Base-by-base conservation (phyloP, 148 eudicot species). In the Heliosperma pusillum region DNA sequence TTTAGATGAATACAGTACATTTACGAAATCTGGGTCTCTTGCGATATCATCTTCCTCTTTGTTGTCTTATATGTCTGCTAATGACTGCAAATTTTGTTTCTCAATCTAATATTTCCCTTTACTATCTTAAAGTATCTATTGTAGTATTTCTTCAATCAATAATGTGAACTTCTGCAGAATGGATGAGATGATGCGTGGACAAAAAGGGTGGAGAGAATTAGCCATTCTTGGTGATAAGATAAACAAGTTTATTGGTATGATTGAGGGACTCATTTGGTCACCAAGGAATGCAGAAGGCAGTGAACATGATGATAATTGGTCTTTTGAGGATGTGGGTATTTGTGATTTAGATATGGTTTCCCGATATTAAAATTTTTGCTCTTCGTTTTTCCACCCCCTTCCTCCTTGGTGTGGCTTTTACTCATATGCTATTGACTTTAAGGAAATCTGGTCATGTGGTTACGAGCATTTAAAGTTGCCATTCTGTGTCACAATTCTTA, bases 111-210 rank as follows among this genome's bases (percentile, higher is more conserved):
- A 36, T 66, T 30, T 27, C 73, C 69, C 22, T 71, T 26, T 50
- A 52, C 15, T 55, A 55, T 45, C 70, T 65, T 16, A 33, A 13
- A 33, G 42, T 47, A 30, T 30, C 11, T 22, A 30, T 70, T 75
- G 25, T 26, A 21, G 66, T 42, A 6, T 69, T 44, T n/a, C 20
- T 21, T 58, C 20, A 58, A 65, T 44, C 66, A 8, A 71, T 45
- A 20, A 75, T 69, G 67, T 76, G 30, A 45, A 80, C 63, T 75
- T 56, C 63, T 84, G 87, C 87, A 96, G 99, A 86, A 96, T 96
- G 99, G 99, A 96, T 85, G 99, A 96, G 76, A 96, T 96, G 99
- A 96, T 96, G 99, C 94, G 94, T 77, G 99, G 99, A 66, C 99
- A 96, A 84, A 85, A 97, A 89, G 99, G 99, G 33, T 96, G 99